Evolutionary conservation across 2,329 filamentous ascomycete species (phyloP).

Genomic region (Colletotrichum sp.): DNA sequence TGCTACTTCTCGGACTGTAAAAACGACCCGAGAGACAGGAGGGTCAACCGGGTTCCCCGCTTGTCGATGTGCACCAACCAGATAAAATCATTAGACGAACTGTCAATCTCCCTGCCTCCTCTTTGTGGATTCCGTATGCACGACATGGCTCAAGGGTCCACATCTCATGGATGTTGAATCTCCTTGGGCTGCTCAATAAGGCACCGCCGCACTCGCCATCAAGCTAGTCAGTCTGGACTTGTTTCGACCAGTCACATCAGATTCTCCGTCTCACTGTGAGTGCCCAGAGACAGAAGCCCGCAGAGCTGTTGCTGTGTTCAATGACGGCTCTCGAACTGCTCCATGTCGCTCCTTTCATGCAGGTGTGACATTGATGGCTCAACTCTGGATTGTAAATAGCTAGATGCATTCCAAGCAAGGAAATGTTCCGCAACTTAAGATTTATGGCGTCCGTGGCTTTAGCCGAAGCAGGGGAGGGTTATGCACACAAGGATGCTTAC

Average conservation of each 20-base stretch:
- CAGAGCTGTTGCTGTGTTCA: too few relatives aligned
- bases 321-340: accelerated
- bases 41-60: neutral
- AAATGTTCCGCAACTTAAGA: too few relatives aligned
- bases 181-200: neutral
- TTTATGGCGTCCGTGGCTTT: too few relatives aligned
- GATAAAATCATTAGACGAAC: neutral
- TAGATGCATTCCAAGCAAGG: accelerated
- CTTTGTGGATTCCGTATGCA: neutral
- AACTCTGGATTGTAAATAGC: accelerated
- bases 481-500: neutral
- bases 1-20: neutral
- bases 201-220: neutral
- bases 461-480: too few relatives aligned
- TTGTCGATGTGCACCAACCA: neutral
- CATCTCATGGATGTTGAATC: neutral
- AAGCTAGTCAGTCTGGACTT: neutral
- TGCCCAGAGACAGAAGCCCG: too few relatives aligned
- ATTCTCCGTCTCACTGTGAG: accelerated
- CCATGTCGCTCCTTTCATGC: too few relatives aligned
- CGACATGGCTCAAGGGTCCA: neutral
- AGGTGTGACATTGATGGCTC: too few relatives aligned
- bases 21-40: neutral
- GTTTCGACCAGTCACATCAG: neutral
- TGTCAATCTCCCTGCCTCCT: neutral